Conservation (phyloP, 164 flowering plant species). For the Sextonia rubra region DNA sequence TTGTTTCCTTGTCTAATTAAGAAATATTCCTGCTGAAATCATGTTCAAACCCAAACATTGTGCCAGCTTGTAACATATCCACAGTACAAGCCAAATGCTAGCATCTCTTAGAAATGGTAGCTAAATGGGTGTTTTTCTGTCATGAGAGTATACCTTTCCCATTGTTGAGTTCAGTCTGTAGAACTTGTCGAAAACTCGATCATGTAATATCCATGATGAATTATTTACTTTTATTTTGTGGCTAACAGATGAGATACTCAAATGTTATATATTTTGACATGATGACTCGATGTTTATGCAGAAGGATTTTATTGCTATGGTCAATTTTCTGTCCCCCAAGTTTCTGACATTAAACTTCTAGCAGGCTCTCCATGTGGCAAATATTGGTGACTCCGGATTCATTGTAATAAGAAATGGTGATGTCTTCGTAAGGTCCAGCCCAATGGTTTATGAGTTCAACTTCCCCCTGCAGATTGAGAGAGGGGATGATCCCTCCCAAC, state of each 20-base stretch:
- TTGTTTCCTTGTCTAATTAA: not conserved
- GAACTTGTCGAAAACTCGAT: not conserved
- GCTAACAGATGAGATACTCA: not conserved
- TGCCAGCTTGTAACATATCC: not conserved
- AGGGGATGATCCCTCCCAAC: constrained; percentile 48
- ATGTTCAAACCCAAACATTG: not conserved
- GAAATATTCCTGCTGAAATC: not conserved
- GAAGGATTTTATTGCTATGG: not conserved
- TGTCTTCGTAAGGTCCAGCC: constrained; percentile 47
- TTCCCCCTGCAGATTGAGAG: constrained; percentile 57
- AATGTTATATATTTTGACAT: not conserved
- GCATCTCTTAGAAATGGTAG: not conserved
- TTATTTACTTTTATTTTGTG: not conserved
- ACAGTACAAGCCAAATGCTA: not conserved
- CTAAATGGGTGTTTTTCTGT: not conserved
- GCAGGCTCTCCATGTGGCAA: constrained; percentile 71
- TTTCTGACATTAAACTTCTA: constrained; percentile 5
- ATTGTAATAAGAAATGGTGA: constrained; percentile 62
- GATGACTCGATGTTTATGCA: not conserved
- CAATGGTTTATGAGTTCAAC: constrained; percentile 62
- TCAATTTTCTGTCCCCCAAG: not conserved
- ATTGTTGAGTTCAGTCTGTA: not conserved
- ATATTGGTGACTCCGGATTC: constrained; percentile 80
- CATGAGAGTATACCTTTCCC: not conserved
- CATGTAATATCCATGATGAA: not conserved